A percentile compares a stretch with the other conserved stretches of the same genome.
Evolutionary conservation across 1,139 yeast species (phyloP).

Genomic region (Yamadazyma taylorii): DNA sequence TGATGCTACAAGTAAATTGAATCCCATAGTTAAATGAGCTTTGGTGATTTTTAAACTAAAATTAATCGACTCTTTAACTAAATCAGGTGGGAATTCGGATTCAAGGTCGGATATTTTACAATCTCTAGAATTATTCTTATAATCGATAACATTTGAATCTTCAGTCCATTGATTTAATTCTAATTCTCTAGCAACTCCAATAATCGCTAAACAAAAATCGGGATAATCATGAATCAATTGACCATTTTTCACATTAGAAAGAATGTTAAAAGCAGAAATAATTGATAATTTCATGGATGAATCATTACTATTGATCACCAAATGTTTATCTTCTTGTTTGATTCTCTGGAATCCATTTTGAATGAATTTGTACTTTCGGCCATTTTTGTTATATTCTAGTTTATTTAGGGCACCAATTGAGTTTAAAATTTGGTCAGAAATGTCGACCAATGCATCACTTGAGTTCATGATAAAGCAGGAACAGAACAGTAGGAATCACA

Average conservation of each 20-base stretch:
- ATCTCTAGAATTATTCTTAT: slow-evolving; percentile 24
- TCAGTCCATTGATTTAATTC: slow-evolving; percentile 53
- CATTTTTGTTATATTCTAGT: slow-evolving; percentile 49
- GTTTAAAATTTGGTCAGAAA: slow-evolving; percentile 27
- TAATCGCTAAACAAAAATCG: slow-evolving; percentile 48
- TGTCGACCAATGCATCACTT: slow-evolving; percentile 27
- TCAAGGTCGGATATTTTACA: not conserved
- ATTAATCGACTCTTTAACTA: slow-evolving; percentile 12
- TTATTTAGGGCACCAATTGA: slow-evolving; percentile 32
- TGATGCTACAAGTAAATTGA: slow-evolving; percentile 45
- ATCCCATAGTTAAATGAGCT: slow-evolving; percentile 43
- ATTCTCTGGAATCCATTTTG: slow-evolving; percentile 51
- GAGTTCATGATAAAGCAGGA: slow-evolving; percentile 11
- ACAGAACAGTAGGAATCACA: not conserved
- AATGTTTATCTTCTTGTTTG: slow-evolving; percentile 51
- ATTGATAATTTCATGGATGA: slow-evolving; percentile 36
- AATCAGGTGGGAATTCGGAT: slow-evolving; percentile 10
- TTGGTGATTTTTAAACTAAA: slow-evolving; percentile 20
- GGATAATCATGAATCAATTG: slow-evolving; percentile 34
- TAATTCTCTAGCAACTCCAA: slow-evolving; percentile 51
- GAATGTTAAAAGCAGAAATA: slow-evolving; percentile 45
- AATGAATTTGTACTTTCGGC: slow-evolving; percentile 52
- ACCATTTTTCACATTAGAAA: slow-evolving; percentile 37
- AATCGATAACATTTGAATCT: slow-evolving; percentile 42
- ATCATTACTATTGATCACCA: slow-evolving; percentile 42